phyloP scores from a whole-genome alignment of 2,329 filamentous ascomycete genomes.

The Sarocladium strictum region DNA sequence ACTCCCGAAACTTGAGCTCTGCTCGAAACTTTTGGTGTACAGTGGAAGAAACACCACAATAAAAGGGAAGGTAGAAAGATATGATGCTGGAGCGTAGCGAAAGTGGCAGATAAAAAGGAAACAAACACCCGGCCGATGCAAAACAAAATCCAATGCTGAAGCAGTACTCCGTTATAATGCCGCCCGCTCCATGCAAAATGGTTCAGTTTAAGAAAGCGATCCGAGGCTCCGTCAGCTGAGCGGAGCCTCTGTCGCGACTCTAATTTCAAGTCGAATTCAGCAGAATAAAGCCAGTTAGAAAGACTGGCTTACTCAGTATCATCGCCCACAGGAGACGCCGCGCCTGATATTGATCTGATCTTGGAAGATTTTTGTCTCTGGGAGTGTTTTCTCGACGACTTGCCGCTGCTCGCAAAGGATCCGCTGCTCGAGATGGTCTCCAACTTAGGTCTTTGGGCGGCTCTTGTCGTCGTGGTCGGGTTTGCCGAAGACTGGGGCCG shows the following conservation, averaged over 20 bases:
- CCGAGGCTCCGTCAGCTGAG: background rate
- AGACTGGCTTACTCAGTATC: constrained; percentile 26
- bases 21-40: constrained; percentile 4
- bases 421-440: constrained; percentile 43
- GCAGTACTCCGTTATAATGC: constrained; percentile 10
- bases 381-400: constrained; percentile 21
- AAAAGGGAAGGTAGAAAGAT: background rate
- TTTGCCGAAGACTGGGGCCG: background rate
- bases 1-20: background rate
- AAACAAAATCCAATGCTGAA: constrained; percentile 10
- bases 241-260: too few relatives aligned
- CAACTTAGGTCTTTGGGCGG: constrained; percentile 33
- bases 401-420: constrained; percentile 21
- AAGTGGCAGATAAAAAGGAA: constrained; percentile 14
- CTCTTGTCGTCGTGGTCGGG: background rate
- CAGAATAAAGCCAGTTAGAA: too few relatives aligned
- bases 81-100: background rate
- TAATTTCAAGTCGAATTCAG: too few relatives aligned
- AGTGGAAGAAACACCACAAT: background rate
- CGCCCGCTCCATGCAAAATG: constrained; percentile 11
- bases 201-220: constrained; percentile 7
- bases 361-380: constrained; percentile 23
- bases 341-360: constrained; percentile 22
- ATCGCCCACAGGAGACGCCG: constrained; percentile 31
- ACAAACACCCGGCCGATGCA: background rate